Evolutionary conservation across 192 early-diverging fungal genomes (phyloP).

Genomic region (Rhizoclosmatium globosum): DNA sequence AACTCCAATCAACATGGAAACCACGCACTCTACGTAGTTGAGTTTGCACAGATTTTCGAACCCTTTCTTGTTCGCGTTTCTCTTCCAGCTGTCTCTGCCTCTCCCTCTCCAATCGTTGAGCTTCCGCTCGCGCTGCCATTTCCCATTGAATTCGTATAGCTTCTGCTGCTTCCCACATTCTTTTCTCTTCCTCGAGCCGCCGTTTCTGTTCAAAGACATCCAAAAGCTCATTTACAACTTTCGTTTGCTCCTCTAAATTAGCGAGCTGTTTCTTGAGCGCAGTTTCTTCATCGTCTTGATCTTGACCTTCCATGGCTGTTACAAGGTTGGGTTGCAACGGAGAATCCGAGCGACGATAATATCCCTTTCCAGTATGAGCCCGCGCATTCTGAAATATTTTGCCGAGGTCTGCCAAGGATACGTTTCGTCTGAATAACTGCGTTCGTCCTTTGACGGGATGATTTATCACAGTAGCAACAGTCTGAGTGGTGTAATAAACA

Average conservation of each 20-base stretch:
- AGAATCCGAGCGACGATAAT: no score
- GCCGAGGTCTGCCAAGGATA: not conserved
- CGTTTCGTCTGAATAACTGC: conserved; percentile 1
- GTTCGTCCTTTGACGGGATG: not conserved
- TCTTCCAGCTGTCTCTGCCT: not conserved
- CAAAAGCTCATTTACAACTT: not conserved
- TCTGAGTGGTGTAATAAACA: not conserved
- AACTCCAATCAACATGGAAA: no score
- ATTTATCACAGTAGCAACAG: not conserved
- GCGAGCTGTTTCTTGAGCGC: not conserved
- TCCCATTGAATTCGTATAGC: not conserved
- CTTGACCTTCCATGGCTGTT: no score
- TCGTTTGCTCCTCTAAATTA: not conserved
- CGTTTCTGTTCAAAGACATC: no score
- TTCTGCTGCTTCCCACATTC: no score
- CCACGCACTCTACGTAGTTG: no score
- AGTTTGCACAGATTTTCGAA: no score
- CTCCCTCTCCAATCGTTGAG: not conserved
- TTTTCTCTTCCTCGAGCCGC: no score
- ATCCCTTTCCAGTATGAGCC: not conserved
- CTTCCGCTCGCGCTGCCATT: not conserved
- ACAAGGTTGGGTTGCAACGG: no score
- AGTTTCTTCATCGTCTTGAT: no score
- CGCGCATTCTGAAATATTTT: not conserved
- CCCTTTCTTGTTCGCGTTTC: not conserved